Base-by-base conservation (phyloP, 768 basidiomycete species). In the Tulasnella sp. region DNA sequence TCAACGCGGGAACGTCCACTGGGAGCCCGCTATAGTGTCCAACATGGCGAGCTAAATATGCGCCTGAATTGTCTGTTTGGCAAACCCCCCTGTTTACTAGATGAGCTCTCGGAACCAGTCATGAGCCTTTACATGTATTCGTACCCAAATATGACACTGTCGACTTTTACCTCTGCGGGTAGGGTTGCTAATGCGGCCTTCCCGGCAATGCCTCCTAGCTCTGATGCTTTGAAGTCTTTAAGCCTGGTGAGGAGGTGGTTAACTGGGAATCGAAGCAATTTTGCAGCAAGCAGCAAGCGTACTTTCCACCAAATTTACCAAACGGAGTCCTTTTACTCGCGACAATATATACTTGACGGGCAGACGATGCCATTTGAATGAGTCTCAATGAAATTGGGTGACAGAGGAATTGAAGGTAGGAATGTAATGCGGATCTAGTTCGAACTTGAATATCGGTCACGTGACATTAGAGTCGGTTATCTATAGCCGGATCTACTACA, bases 111-210 rank as follows among this genome's bases (percentile, higher is more conserved):
- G 34, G 13, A 19, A 22, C 34, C 4, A 33, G 6, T 25, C 22
- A 1, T 1, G 3, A 25, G 20, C 15, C 5, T n/a, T n/a, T n/a
- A n/a, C n/a, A n/a, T n/a, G n/a, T n/a, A 16, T 13, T 46, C 66
- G 57, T 47, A 67, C 66, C 67, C 67, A 44, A 67, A 67, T 55
- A 65, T 63, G 2, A 69, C 66, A 37, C 64, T 61, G 55, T 69
- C 67, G 1, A 69, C 65, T 48, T 65, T 56, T 4, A 65, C 57
- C 9, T 61, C 64, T 10, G 59, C 50, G 0, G 66, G 66, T 5
- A 69, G 56, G 31, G 65, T 62, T 8, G 61, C 63, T 5, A 69
- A 56, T n/a, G 67, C 67, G 9, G 67, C 66, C 48, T 63, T 65
- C 7, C 64, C 62, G 3, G 66, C 67, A 24, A 63, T 42, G 2